A percentile compares a stretch with the other conserved stretches of the same genome.
Conservation (phyloP, 2,329 filamentous ascomycete species). For the Triangularia verruculosa region DNA sequence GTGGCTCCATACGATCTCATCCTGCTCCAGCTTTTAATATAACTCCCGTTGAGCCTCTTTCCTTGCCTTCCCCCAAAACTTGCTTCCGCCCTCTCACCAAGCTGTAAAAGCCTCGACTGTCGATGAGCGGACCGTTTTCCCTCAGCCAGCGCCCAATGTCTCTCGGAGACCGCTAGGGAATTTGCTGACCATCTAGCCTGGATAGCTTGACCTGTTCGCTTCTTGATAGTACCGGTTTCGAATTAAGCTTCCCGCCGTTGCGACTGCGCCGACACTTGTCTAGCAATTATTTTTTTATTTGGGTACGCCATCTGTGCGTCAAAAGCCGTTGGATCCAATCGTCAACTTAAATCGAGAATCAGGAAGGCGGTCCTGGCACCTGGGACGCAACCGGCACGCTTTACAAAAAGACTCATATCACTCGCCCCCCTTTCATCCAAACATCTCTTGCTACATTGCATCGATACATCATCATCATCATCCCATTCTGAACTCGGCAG, state of each 20-base stretch:
- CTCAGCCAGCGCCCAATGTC: neutral
- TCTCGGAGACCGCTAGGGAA: constrained; percentile 7
- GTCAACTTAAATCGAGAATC: constrained; percentile 9
- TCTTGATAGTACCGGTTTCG: constrained; percentile 18
- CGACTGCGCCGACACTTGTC: constrained; percentile 32
- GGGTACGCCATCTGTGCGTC: constrained; percentile 38
- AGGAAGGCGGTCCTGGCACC: constrained; percentile 11
- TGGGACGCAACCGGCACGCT: constrained; percentile 15
- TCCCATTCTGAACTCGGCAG: neutral
- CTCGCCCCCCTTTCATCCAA: constrained; percentile 11
- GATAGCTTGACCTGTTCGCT: constrained; percentile 18
- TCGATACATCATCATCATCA: constrained; percentile 2
- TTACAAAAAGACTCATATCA: constrained; percentile 26
- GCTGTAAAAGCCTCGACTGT: neutral
- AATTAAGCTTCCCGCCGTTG: constrained; percentile 28
- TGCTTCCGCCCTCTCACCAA: neutral
- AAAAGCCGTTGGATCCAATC: constrained; percentile 20
- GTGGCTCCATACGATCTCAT: constrained; percentile 28
- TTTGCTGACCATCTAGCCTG: constrained; percentile 14
- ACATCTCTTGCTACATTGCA: neutral
- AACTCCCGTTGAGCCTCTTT: constrained; percentile 22
- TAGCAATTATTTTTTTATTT: constrained; percentile 34
- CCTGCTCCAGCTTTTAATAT: constrained; percentile 32
- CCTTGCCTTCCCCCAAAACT: constrained; percentile 1
- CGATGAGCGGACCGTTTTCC: constrained; percentile 10